phyloP scores from a whole-genome alignment of 139 green algal species.

The Picochlorum sp. region DNA sequence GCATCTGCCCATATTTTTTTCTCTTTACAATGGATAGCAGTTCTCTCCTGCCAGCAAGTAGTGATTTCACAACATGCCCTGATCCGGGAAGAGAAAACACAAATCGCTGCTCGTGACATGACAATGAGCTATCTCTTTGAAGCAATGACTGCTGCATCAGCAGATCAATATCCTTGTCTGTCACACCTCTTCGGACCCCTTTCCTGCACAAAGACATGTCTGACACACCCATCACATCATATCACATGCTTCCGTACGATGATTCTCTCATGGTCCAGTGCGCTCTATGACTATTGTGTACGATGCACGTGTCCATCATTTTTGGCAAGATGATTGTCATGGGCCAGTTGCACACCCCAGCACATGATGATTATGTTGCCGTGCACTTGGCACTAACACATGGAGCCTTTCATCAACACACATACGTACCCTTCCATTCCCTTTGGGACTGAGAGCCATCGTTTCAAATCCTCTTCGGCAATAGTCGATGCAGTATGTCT shows the following conservation, averaged over 20 bases:
- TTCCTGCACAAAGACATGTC: no score
- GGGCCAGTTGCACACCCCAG: neutral
- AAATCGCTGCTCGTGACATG: neutral
- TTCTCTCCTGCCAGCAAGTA: constrained; percentile 28
- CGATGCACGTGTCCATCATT: neutral
- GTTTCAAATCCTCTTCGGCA: neutral
- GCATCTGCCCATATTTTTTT: constrained; percentile 29
- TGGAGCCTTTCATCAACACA: neutral
- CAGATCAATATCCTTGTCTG: no score
- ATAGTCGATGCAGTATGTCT: neutral
- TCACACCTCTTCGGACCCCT: no score
- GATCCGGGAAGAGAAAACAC: constrained; percentile 32
- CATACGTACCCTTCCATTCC: neutral
- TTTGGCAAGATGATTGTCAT: constrained; percentile 3
- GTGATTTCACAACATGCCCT: constrained; percentile 24
- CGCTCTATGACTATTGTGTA: neutral
- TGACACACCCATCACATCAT: neutral
- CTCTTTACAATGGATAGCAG: constrained; percentile 25
- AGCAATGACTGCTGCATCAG: no score
- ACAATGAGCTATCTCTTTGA: no score
- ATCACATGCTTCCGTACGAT: neutral
- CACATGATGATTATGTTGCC: constrained; percentile 3
- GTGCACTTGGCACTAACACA: neutral
- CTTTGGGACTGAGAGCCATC: neutral
- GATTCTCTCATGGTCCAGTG: neutral